Evolutionary conservation across 371 early-diverging fungal genomes (phyloP).

Genomic region (Mucor lusitanicus): DNA sequence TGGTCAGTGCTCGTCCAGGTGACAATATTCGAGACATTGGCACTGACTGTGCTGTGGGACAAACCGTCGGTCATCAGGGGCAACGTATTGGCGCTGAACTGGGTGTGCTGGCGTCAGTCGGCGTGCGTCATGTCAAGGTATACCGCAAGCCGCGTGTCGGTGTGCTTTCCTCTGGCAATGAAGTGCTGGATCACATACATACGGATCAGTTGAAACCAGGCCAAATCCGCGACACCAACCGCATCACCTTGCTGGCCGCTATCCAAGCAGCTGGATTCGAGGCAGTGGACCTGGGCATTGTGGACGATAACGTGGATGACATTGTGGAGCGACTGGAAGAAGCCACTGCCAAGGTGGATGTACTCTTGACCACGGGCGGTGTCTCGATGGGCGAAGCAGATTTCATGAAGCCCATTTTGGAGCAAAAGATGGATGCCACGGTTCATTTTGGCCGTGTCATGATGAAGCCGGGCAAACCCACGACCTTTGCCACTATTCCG

Average conservation of each 20-base stretch:
- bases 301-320: conserved; percentile 65
- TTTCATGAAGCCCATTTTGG: conserved; percentile 83
- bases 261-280: conserved; percentile 66
- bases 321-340: conserved; percentile 50
- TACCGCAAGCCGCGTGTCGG: conserved; percentile 75
- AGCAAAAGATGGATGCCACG: conserved; percentile 70
- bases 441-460: conserved; percentile 89
- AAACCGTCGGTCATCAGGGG: conserved; percentile 60
- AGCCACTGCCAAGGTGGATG: conserved; percentile 70
- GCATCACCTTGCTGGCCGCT: conserved; percentile 75
- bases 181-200: conserved; percentile 67
- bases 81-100: conserved; percentile 68
- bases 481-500: conserved; percentile 85
- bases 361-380: conserved; percentile 89
- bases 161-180: conserved; percentile 89
- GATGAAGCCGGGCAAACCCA: conserved; percentile 95
- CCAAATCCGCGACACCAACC: conserved; percentile 83
- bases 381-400: conserved; percentile 97
- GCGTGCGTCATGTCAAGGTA: conserved; percentile 65
- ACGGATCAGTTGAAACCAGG: conserved; percentile 57
- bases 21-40: conserved; percentile 85
- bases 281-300: conserved; percentile 76
- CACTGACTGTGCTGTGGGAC: conserved; percentile 68
- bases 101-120: conserved; percentile 80
- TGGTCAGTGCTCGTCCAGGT: conserved; percentile 31